Conservation (phyloP, 495 filamentous ascomycete species). For the Lasiosphaeria ovina region DNA sequence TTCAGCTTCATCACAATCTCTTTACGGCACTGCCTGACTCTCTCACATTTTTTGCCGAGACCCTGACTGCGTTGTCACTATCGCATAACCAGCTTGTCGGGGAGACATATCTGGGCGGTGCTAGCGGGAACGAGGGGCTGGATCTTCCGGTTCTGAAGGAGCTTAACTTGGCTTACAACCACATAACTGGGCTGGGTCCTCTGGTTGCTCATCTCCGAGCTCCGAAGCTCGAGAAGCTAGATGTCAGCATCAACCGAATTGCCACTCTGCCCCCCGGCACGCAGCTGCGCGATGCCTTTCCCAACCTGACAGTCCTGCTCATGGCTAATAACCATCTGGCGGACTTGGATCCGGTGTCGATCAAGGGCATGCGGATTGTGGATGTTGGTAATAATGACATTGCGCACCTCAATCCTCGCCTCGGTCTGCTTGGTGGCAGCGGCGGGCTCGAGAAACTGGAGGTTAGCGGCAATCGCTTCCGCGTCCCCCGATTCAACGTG, state of each 20-base stretch:
- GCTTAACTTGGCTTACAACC: constrained; percentile 69
- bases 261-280: constrained; percentile 60
- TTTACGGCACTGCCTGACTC: constrained; percentile 67
- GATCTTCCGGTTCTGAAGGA: constrained; percentile 70
- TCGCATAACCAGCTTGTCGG: constrained; percentile 72
- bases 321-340: constrained; percentile 74
- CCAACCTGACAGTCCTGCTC: constrained; percentile 62
- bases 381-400: constrained; percentile 85
- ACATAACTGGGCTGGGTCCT: constrained; percentile 61
- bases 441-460: constrained; percentile 51
- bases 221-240: constrained; percentile 68
- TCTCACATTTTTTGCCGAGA: constrained; percentile 62
- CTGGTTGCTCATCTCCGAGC: constrained; percentile 64
- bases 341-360: constrained; percentile 67
- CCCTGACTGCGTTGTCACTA: constrained; percentile 72
- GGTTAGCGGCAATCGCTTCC: constrained; percentile 76
- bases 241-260: constrained; percentile 78
- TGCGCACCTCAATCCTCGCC: constrained; percentile 66
- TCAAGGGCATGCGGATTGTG: constrained; percentile 71
- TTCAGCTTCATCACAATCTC: constrained; percentile 75
- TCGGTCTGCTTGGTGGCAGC: constrained; percentile 68
- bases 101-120: constrained; percentile 50
- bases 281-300: constrained; percentile 54
- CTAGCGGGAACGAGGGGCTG: constrained; percentile 48
- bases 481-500: constrained; percentile 83